Base-by-base conservation (phyloP, 495 filamentous ascomycete genomes). In the Penicillium turbatum region DNA sequence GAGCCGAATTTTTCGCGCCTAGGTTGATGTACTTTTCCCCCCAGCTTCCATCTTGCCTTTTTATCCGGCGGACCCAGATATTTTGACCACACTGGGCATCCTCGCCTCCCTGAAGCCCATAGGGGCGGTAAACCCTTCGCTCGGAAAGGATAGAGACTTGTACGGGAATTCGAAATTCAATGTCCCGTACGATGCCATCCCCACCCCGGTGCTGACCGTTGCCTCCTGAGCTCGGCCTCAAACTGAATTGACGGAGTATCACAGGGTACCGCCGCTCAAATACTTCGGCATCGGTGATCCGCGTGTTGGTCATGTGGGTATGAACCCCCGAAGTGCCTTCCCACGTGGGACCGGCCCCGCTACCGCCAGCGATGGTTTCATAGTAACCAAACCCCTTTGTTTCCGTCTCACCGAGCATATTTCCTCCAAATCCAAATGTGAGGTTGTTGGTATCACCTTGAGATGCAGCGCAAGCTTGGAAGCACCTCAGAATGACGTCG, bases 271-370 rank as follows among this genome's bases (percentile, higher is more conserved):
- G 79, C 0, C 90, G 76, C 69, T 97, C 92, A 64, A 96, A 92
- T 6, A 95, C 81, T 60, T 97, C 92, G 0, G 88, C 77, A 70
- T 97, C 92, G 2, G 92, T 97, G 68, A 96, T 96, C 8, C 92
- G 81, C 5, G 92, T 97, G 65, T 97, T 97, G 8, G 92, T 96
- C 90, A 96, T 96, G 69, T 97, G 92, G 17, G 82, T 85, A 66
- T 97, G 92, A 39, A 96, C 90, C 46, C 90, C 92, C 49, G 78
- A 83, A 1, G 88, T 90, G 35, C 92, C 92, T 51, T 91, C 79
- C 92, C 91, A 96, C 24, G 75, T 78, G 0, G 86, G 80, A 0
- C 90, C 90, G 0, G 92, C 92, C 39, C 92, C 92, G 56, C 82
- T 86, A 2, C 92, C 92, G 27, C 92, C 92, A 3, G 89, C 88